Evolutionary conservation across 164 flowering plant species (phyloP), one percentile per base, ranked within the genome.

Genomic region (Magnolia changhungtana): DNA sequence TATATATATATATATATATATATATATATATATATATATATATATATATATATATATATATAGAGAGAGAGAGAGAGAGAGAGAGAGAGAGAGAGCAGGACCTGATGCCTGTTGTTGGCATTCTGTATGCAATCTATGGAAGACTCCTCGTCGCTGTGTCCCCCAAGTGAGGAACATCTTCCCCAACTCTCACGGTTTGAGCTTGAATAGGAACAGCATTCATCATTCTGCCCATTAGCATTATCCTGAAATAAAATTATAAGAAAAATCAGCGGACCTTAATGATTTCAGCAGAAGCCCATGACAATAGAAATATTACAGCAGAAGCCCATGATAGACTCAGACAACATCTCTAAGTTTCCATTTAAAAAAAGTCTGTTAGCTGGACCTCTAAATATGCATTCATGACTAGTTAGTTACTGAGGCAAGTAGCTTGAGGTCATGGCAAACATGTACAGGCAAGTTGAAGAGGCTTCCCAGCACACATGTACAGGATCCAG

Each of bases 181-280:
- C 96, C 99, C 98, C 94, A 95, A 74, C 99, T 93, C 85, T 92
- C 96, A 74, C 92, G 84, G 78, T 90, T 91, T 63, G 99, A 93
- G 81, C 98, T 93, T 66, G 99, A 86, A 82, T 83, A 84, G 23
- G 99, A 95, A 82, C 89, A 91, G 80, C 92, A 90, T 78, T 89
- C 99, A 73, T 91, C 98, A 79, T 76, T 81, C 76, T 78, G 87
- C 73, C 68, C 83, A 75, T 80, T 78, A 66, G 74, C 72, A 72
- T 90, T 88, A 67, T 85, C 98, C 98, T 95, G 88, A 49, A 37
- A 37, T 37, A 37, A 37, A 4, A 37, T 3, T 3, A 37, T 37
- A 37, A 37, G 0, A 64, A 65, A 71, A 71, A 49, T 2, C 68
- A 50, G 64, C 16, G 23, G 13, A 18, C 50, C n/a, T 24, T 50